phyloP scores from a whole-genome alignment of 192 early-diverging fungal genomes.

The Lobosporangium transversale region DNA sequence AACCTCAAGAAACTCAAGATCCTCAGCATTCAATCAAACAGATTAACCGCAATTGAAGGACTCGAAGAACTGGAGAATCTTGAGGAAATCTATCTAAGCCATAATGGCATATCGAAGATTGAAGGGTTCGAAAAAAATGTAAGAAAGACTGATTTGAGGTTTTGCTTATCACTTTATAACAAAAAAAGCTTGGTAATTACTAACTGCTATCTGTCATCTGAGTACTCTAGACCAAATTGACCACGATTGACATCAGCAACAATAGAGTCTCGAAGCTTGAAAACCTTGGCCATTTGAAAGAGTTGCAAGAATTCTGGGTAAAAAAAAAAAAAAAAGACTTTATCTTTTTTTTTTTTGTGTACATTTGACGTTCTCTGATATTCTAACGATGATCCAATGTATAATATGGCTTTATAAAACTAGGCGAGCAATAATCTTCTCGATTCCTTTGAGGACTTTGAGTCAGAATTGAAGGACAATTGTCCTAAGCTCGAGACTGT shows the following conservation, averaged over 20 bases:
- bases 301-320: constrained; percentile 93
- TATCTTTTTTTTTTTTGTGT: too few relatives aligned
- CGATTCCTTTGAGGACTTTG: constrained; percentile 79
- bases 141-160: constrained; percentile 14
- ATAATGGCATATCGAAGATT: constrained; percentile 87
- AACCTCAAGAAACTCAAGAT: constrained; percentile 71
- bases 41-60: constrained; percentile 80
- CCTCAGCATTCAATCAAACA: constrained; percentile 89
- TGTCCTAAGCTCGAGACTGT: constrained; percentile 79
- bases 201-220: too few relatives aligned
- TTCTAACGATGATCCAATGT: too few relatives aligned
- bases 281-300: constrained; percentile 72
- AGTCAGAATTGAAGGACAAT: constrained; percentile 67
- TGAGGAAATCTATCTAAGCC: constrained; percentile 92
- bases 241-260: constrained; percentile 86
- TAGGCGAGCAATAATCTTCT: constrained; percentile 82
- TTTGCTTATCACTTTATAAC: too few relatives aligned
- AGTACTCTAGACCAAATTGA: constrained; percentile 63
- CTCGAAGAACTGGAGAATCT: constrained; percentile 72
- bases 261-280: constrained; percentile 82
- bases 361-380: too few relatives aligned
- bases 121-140: constrained; percentile 84
- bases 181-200: too few relatives aligned
- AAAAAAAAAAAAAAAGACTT: too few relatives aligned
- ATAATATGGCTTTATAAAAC: too few relatives aligned